These are phyloP conservation scores for Colletotrichum endophyticum DNA, from an alignment of 2,329 filamentous ascomycete species.

Conservation along the genomic window DNA sequence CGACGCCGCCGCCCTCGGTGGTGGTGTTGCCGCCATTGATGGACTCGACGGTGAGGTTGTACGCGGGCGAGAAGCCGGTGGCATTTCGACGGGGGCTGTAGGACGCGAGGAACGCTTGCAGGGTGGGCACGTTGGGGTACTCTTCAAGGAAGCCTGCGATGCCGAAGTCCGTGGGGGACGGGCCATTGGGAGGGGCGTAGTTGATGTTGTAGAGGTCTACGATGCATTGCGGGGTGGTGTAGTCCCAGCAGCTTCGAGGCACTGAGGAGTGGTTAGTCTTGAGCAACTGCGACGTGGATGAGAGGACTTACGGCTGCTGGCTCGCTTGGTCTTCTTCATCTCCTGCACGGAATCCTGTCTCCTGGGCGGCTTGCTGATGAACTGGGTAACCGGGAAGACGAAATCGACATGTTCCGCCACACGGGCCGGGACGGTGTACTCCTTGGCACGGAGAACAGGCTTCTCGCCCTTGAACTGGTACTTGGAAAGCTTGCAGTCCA, in stretches of 20 bases:
- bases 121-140: background rate
- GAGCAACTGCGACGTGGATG: background rate
- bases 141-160: slow-evolving; percentile 3
- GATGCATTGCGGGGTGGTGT: slow-evolving; percentile 45
- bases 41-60: background rate
- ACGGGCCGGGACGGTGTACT: slow-evolving; percentile 47
- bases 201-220: slow-evolving; percentile 50
- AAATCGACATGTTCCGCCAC: slow-evolving; percentile 47
- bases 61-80: slow-evolving; percentile 5
- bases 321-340: background rate
- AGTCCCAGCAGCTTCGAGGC: slow-evolving; percentile 2
- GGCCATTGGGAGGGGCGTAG: slow-evolving; percentile 26
- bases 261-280: background rate
- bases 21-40: background rate
- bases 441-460: slow-evolving; percentile 46
- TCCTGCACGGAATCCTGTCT: slow-evolving; percentile 28
- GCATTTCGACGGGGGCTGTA: slow-evolving; percentile 15
- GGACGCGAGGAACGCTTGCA: background rate
- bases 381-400: slow-evolving; percentile 53
- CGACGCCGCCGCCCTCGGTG: background rate
- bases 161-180: background rate
- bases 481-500: slow-evolving; percentile 43
- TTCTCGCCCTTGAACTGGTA: slow-evolving; percentile 44
- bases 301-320: background rate
- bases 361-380: slow-evolving; percentile 44